Base-by-base conservation (phyloP, 108 stramenopile species). In the Nitzschia palea region DNA sequence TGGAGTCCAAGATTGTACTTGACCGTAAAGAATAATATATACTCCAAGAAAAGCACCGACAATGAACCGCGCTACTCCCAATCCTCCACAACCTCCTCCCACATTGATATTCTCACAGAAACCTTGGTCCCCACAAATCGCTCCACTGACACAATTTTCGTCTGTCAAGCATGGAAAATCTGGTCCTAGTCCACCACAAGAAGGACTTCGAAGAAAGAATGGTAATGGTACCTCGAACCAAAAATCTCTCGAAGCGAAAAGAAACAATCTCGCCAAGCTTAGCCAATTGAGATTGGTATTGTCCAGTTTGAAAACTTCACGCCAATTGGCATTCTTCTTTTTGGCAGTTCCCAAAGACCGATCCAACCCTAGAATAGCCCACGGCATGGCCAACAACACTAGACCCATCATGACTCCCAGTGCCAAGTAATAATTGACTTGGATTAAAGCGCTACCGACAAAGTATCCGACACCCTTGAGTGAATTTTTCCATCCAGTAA, bases 161-260 rank as follows among this genome's bases (percentile, higher is more conserved):
- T 82, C 67, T 0, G 51, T 60, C 14, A 61, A 40, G 51, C 88
- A 93, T n/a, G 69, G 28, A 59, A 65, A 59, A 72, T 77, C 67
- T 34, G 60, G 68, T 6, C 92, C 92, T 44, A 93, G 64, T 20
- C 85, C 87, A 20, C 74, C 62, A 55, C 92, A 93, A 22, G 80
- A 74, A 36, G 94, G 94, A 67, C 80, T 84, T 59, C 94, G 79
- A 18, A 96, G 82, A 59, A 91, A 96, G 78, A 96, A 94, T 9
- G 96, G 96, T 33, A 96, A 71, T 44, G 95, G 95, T 10, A 97
- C 93, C 78, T 97, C 96, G 71, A 97, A 97, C 96, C 96, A 97
- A 61, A 95, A 94, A 75, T 97, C 96, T 14, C 96, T 84, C 25
- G 85, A 87, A 4, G 92, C 95, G 71, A 97, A 97, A 50, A 97